phyloP scores from a whole-genome alignment of 2,329 filamentous ascomycete species.

The Trichoderma harzianum region DNA sequence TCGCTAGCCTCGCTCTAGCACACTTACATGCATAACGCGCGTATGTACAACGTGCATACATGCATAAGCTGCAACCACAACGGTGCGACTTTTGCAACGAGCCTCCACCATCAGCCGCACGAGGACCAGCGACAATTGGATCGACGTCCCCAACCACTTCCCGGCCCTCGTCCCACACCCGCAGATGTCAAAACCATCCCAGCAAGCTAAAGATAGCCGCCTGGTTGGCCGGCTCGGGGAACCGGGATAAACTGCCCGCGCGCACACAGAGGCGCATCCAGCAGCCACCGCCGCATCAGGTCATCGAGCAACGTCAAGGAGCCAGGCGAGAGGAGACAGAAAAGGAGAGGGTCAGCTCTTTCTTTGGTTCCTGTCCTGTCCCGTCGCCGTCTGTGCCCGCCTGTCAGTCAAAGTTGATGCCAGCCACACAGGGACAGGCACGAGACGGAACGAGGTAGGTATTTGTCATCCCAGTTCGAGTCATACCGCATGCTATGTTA shows the following conservation, averaged over 20 bases:
- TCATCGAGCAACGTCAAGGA: neutral
- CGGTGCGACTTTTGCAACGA: neutral
- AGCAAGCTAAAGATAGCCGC: conserved; percentile 15
- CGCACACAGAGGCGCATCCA: neutral
- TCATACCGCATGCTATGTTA: neutral
- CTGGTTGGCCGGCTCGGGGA: conserved; percentile 15
- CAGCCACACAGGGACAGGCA: neutral
- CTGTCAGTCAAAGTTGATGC: neutral
- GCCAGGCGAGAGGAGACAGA: neutral
- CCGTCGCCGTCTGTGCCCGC: neutral
- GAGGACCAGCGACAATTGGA: neutral
- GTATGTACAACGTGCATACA: neutral
- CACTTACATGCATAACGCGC: conserved; percentile 11
- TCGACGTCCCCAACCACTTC: conserved; percentile 13
- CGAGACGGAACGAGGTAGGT: neutral
- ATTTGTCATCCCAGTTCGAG: neutral
- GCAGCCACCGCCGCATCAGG: conserved; percentile 4
- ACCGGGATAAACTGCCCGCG: conserved; percentile 3
- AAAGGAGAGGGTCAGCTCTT: neutral
- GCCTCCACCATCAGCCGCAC: conserved; percentile 15
- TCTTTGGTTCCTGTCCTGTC: neutral
- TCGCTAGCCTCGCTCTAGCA: neutral
- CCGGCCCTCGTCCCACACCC: conserved; percentile 11
- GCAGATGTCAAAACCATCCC: conserved; percentile 18
- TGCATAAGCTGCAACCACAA: neutral